Conservation (phyloP, 345 rosid species). For the Salix udensis region DNA sequence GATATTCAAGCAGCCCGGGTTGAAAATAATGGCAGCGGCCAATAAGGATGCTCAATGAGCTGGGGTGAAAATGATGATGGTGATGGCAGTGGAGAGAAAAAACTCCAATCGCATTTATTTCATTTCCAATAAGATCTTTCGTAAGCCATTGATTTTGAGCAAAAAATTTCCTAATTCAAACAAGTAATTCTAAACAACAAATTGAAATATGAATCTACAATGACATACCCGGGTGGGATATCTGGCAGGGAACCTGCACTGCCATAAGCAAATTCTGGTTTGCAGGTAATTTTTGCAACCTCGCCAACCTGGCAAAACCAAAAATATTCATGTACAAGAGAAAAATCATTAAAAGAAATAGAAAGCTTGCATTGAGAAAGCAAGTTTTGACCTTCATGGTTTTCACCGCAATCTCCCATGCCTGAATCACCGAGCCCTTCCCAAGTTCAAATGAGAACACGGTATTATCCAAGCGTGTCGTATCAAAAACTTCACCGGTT, state of each 20-base stretch:
- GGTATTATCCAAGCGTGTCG: slow-evolving; percentile 81
- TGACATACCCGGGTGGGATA: slow-evolving; percentile 73
- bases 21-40: background rate
- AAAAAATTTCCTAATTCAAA: background rate
- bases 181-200: background rate
- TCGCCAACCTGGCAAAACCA: slow-evolving; percentile 71
- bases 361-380: background rate
- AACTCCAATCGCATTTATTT: background rate
- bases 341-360: background rate
- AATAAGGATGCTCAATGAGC: background rate
- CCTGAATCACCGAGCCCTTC: slow-evolving; percentile 69
- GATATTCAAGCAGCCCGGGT: background rate
- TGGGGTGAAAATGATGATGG: background rate
- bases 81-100: background rate
- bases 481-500: slow-evolving; percentile 82
- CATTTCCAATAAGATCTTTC: background rate
- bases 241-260: slow-evolving; percentile 85
- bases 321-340: background rate
- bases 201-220: background rate
- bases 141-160: background rate
- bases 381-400: slow-evolving; percentile 69
- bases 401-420: slow-evolving; percentile 81
- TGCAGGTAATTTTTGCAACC: slow-evolving; percentile 86
- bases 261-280: slow-evolving; percentile 93
- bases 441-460: slow-evolving; percentile 87